Evolutionary conservation across 169 alveolate genomes (phyloP).

Genomic region (Plasmodium coatneyi): DNA sequence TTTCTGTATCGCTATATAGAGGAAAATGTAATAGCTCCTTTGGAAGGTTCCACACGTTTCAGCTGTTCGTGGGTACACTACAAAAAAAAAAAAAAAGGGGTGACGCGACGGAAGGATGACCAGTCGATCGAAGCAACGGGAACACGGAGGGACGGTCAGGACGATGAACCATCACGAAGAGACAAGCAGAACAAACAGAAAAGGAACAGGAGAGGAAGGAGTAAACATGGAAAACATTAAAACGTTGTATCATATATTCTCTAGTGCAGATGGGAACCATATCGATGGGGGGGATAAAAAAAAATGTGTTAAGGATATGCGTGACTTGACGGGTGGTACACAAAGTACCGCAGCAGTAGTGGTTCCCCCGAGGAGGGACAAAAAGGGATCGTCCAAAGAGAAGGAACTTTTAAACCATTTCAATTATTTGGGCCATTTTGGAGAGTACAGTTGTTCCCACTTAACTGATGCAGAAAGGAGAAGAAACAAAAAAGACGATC

Average conservation of each 20-base stretch:
- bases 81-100: background rate
- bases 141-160: background rate
- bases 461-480: background rate
- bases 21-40: background rate
- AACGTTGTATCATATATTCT: slow-evolving; percentile 55
- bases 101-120: background rate
- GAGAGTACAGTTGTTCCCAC: background rate
- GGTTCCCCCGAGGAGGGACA: background rate
- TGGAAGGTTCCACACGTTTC: background rate
- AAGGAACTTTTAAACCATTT: background rate
- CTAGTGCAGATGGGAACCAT: background rate
- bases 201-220: background rate
- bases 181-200: background rate
- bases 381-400: background rate
- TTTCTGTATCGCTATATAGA: background rate
- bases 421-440: background rate
- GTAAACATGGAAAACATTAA: slow-evolving; percentile 48
- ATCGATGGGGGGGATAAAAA: background rate
- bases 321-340: background rate
- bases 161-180: background rate
- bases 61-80: background rate
- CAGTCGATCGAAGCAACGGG: background rate
- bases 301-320: background rate
- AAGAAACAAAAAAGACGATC: background rate
- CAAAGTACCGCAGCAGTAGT: background rate